These are phyloP conservation scores for Eragrostis curvula DNA, from an alignment of 176 grass and related monocot genomes.

Conservation along the genomic window DNA sequence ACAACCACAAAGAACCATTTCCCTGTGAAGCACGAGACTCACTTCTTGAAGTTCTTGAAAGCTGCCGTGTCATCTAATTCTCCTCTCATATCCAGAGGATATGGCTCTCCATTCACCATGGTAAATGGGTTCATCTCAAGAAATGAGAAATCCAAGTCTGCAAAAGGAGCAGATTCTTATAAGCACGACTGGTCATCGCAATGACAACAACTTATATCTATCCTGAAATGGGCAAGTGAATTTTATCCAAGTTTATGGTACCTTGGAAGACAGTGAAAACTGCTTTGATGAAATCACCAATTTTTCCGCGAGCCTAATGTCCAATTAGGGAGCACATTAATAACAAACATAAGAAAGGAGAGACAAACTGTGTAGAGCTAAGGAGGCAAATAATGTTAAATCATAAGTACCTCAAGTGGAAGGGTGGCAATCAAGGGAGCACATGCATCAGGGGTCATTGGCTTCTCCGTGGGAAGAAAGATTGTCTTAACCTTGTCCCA, in stretches of 20 bases:
- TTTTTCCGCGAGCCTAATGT: slow-evolving; percentile 74
- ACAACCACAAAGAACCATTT: slow-evolving; percentile 1
- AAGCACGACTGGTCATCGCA: neutral
- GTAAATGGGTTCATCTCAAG: slow-evolving; percentile 98
- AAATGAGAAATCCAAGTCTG: slow-evolving; percentile 96
- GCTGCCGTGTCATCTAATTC: slow-evolving; percentile 93
- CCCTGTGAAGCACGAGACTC: slow-evolving; percentile 16
- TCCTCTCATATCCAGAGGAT: slow-evolving; percentile 90
- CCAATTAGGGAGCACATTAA: neutral
- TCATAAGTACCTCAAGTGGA: slow-evolving; percentile 74
- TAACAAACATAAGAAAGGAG: neutral
- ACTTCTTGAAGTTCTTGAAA: slow-evolving; percentile 99
- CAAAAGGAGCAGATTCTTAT: slow-evolving; percentile 7
- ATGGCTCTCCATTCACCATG: slow-evolving; percentile 84
- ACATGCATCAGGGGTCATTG: slow-evolving; percentile 67
- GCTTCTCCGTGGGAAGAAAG: slow-evolving; percentile 75
- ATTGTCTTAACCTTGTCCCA: slow-evolving; percentile 98
- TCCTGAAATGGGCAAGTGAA: slow-evolving; percentile 4
- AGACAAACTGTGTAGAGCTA: neutral
- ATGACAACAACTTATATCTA: neutral
- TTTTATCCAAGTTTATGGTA: slow-evolving; percentile 22
- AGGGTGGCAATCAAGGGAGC: slow-evolving; percentile 87
- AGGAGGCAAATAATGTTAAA: neutral
- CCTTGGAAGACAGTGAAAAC: slow-evolving; percentile 93
- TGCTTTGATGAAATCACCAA: slow-evolving; percentile 83